A percentile compares a stretch with the other conserved stretches of the same genome.
These are phyloP conservation scores for Castanea sativa DNA, from an alignment of 306 rosid genomes.

Conservation along the genomic window DNA sequence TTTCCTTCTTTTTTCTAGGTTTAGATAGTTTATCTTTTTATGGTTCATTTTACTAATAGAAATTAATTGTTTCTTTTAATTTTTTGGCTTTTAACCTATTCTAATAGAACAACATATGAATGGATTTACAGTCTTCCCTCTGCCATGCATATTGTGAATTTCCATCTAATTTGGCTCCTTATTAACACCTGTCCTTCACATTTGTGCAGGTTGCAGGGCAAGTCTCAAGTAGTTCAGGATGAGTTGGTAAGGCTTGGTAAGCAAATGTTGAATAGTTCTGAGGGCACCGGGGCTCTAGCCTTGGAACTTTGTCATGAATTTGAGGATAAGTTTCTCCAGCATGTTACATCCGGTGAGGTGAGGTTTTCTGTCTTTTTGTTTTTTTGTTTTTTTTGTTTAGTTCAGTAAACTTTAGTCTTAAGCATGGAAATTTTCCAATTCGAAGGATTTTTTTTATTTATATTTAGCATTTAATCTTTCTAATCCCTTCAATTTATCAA, in stretches of 20 bases:
- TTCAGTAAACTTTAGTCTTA: background rate
- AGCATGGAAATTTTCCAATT: background rate
- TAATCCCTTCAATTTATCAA: background rate
- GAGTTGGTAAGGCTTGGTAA: constrained; percentile 96
- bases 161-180: background rate
- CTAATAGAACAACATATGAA: background rate
- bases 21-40: no score
- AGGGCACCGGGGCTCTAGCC: constrained; percentile 98
- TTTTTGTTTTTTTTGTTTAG: background rate
- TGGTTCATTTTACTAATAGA: no score
- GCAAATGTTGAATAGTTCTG: constrained; percentile 80
- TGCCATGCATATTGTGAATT: background rate
- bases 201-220: constrained; percentile 84
- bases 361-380: constrained; percentile 30
- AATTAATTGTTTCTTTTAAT: no score
- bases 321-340: constrained; percentile 95
- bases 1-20: no score
- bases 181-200: constrained; percentile 5
- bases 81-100: background rate
- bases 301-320: constrained; percentile 99
- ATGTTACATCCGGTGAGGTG: constrained; percentile 90
- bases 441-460: background rate
- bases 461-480: no score
- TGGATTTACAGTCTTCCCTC: background rate
- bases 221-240: constrained; percentile 88